A percentile compares a stretch with the other conserved stretches of the same genome.
Conservation (phyloP, 768 basidiomycete species). For the Collybia mongolica region DNA sequence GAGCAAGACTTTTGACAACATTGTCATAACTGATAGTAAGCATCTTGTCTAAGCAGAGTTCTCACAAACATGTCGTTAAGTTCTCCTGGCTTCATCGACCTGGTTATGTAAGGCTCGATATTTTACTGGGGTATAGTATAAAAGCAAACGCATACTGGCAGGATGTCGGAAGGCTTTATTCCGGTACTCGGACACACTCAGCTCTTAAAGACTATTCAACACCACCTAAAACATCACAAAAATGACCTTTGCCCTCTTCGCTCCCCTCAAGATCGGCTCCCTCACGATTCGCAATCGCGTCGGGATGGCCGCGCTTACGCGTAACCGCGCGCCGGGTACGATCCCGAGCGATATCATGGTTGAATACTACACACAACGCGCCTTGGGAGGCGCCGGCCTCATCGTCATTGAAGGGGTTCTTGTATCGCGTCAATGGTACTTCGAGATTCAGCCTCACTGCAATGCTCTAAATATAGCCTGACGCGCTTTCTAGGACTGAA, state of each 20-base stretch:
- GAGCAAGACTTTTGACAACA: too few species aligned
- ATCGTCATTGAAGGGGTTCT: slow-evolving; percentile 37
- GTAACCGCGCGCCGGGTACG: slow-evolving; percentile 30
- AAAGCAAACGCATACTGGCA: too few species aligned
- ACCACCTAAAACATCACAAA: too few species aligned
- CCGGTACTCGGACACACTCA: background rate
- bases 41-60: too few species aligned
- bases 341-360: slow-evolving; percentile 32
- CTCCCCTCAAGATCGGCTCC: slow-evolving; percentile 28
- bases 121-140: too few species aligned
- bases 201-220: too few species aligned
- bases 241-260: slow-evolving; percentile 16
- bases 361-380: slow-evolving; percentile 38
- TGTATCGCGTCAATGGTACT: slow-evolving; percentile 39
- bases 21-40: too few species aligned
- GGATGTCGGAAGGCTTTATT: too few species aligned
- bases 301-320: slow-evolving; percentile 33
- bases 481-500: slow-evolving; percentile 29
- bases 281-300: slow-evolving; percentile 30
- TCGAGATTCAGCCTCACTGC: background rate
- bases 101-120: too few species aligned
- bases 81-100: too few species aligned
- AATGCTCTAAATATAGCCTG: background rate
- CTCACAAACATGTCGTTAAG: too few species aligned
- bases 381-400: slow-evolving; percentile 32